These are phyloP conservation scores for Ascochyta lentis DNA, from an alignment of 2,329 filamentous ascomycete species.

Conservation along the genomic window DNA sequence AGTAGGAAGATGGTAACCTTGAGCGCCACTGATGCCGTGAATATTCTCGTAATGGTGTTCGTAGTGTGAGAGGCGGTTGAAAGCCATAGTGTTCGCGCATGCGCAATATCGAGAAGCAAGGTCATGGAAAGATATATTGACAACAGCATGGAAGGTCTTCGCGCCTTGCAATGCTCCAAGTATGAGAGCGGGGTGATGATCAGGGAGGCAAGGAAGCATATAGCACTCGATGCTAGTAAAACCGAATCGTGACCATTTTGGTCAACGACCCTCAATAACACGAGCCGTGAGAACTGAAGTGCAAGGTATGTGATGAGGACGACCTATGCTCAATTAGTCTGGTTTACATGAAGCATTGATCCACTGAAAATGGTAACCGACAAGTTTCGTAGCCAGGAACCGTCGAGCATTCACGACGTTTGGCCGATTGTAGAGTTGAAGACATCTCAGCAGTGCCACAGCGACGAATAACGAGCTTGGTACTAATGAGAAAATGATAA, in stretches of 20 bases:
- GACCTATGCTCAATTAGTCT: conserved; percentile 11
- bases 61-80: conserved; percentile 4
- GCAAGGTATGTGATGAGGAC: conserved; percentile 26
- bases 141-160: conserved; percentile 26
- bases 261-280: conserved; percentile 24
- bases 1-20: conserved; percentile 28
- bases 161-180: conserved; percentile 22
- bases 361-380: conserved; percentile 6
- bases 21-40: conserved; percentile 23
- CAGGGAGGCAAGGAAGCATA: conserved; percentile 34
- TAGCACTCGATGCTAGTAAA: conserved; percentile 33
- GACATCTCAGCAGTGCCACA: conserved; percentile 42
- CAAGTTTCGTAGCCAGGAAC: background rate
- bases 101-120: conserved; percentile 21
- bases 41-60: conserved; percentile 15
- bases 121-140: conserved; percentile 23
- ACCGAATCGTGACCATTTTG: conserved; percentile 26
- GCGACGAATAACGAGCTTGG: conserved; percentile 36
- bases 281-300: conserved; percentile 37
- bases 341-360: background rate
- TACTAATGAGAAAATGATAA: conserved; percentile 45
- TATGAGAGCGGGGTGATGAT: conserved; percentile 15
- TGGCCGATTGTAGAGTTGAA: conserved; percentile 16
- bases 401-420: background rate
- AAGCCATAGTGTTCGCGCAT: conserved; percentile 24